phyloP scores from a whole-genome alignment of 106 monocot genomes.

The Dioscorea dumetorum region DNA sequence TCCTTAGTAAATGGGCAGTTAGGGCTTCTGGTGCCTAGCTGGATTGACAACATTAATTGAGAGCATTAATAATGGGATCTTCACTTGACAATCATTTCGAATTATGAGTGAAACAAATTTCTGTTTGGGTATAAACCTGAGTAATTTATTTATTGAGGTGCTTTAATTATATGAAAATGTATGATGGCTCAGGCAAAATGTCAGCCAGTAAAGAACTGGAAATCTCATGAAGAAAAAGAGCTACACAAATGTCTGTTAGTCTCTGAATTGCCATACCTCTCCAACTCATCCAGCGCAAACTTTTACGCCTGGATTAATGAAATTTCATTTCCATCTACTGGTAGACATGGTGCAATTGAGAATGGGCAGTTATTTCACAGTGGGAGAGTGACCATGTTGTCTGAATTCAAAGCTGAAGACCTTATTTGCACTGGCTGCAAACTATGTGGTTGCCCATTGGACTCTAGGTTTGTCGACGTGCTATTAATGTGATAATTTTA shows the following conservation, averaged over 20 bases:
- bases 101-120: too few relatives aligned
- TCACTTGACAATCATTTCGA: too few relatives aligned
- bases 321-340: constrained; percentile 12
- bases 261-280: constrained; percentile 18
- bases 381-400: constrained; percentile 12
- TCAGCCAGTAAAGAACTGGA: constrained; percentile 40
- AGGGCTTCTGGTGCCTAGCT: too few relatives aligned
- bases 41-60: too few relatives aligned
- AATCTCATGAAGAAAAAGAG: constrained; percentile 15
- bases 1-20: too few relatives aligned
- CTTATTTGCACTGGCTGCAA: constrained; percentile 38
- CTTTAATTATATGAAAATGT: too few relatives aligned
- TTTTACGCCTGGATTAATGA: constrained; percentile 31
- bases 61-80: too few relatives aligned
- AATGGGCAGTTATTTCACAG: constrained; percentile 14
- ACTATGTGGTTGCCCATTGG: constrained; percentile 31
- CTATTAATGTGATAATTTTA: not conserved
- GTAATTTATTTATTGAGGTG: too few relatives aligned
- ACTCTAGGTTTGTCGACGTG: constrained; percentile 25
- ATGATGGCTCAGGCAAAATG: not conserved
- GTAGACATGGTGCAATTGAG: constrained; percentile 5
- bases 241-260: constrained; percentile 16
- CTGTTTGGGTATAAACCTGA: too few relatives aligned
- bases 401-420: constrained; percentile 18
- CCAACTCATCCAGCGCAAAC: constrained; percentile 13